Conservation (phyloP, 1,284 basidiomycete genomes). For the Takashimella koratensis region DNA sequence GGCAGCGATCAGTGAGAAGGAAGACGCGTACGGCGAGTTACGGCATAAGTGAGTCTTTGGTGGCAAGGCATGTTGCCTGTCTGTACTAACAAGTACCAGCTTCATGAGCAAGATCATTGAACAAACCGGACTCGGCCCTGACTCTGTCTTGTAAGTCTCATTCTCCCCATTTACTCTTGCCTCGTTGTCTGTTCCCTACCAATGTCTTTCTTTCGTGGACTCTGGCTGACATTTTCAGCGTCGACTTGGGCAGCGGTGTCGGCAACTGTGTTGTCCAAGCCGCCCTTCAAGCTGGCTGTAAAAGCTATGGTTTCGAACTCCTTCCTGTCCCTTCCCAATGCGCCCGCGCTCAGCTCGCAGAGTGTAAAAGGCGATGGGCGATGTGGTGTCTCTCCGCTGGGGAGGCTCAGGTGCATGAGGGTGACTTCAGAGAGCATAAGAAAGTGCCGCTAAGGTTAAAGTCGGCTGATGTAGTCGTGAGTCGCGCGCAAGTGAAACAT, state of each 20-base stretch:
- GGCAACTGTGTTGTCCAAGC: slow-evolving; percentile 57
- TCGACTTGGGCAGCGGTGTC: slow-evolving; percentile 58
- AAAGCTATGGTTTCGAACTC: slow-evolving; percentile 54
- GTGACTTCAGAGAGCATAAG: slow-evolving; percentile 52
- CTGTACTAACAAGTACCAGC: slow-evolving; percentile 11
- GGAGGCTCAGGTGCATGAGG: slow-evolving; percentile 50
- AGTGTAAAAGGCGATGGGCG: slow-evolving; percentile 52
- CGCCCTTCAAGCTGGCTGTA: slow-evolving; percentile 54
- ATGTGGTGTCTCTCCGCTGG: slow-evolving; percentile 53
- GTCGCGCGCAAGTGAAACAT: slow-evolving; percentile 18
- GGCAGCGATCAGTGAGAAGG: slow-evolving; percentile 38
- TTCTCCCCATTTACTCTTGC: slow-evolving; percentile 43
- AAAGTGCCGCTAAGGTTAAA: slow-evolving; percentile 43
- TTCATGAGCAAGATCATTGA: slow-evolving; percentile 47
- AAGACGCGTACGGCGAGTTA: slow-evolving; percentile 48
- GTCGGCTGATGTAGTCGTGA: slow-evolving; percentile 54
- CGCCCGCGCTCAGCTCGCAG: slow-evolving; percentile 51
- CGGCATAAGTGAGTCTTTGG: slow-evolving; percentile 41
- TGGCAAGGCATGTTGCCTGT: not conserved
- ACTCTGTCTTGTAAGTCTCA: slow-evolving; percentile 39
- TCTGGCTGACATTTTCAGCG: slow-evolving; percentile 20
- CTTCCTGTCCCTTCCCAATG: slow-evolving; percentile 52
- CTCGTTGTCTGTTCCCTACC: slow-evolving; percentile 46
- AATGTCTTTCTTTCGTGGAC: too few relatives aligned
- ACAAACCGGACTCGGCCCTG: slow-evolving; percentile 38